Evolutionary conservation across 768 basidiomycete genomes (phyloP).

Genomic region (Amanita muscaria): DNA sequence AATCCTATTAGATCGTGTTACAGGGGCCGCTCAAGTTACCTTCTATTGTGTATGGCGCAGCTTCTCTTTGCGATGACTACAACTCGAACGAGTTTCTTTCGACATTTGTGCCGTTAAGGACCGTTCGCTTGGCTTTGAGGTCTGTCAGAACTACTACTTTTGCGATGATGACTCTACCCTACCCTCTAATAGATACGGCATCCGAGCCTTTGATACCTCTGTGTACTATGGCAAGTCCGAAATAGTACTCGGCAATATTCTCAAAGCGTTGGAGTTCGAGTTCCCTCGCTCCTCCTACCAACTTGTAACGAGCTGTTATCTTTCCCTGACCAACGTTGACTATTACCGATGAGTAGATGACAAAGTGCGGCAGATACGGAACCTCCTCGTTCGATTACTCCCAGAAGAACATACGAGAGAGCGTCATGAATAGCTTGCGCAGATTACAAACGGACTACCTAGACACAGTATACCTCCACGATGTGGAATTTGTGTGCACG

Average conservation of each 20-base stretch:
- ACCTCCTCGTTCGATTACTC: conserved; percentile 63
- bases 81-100: conserved; percentile 51
- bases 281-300: conserved; percentile 76
- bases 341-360: conserved; percentile 45
- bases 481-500: conserved; percentile 70
- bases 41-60: conserved; percentile 63
- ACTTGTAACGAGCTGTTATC: conserved; percentile 36
- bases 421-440: conserved; percentile 55
- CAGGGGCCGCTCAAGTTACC: conserved; percentile 31
- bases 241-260: conserved; percentile 58
- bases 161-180: conserved; percentile 7
- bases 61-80: conserved; percentile 58
- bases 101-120: conserved; percentile 50
- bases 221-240: conserved; percentile 78
- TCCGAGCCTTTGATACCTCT: conserved; percentile 75
- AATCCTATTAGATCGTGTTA: conserved; percentile 20
- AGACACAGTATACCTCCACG: conserved; percentile 77
- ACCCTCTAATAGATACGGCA: conserved; percentile 53
- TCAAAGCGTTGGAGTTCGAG: conserved; percentile 49
- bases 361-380: conserved; percentile 81
- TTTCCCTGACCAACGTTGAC: not conserved
- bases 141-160: conserved; percentile 22
- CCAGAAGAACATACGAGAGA: conserved; percentile 53
- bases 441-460: conserved; percentile 71
- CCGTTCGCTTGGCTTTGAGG: conserved; percentile 71